phyloP scores from a whole-genome alignment of 768 basidiomycete genomes.

The Termitomyces eurrhizus region DNA sequence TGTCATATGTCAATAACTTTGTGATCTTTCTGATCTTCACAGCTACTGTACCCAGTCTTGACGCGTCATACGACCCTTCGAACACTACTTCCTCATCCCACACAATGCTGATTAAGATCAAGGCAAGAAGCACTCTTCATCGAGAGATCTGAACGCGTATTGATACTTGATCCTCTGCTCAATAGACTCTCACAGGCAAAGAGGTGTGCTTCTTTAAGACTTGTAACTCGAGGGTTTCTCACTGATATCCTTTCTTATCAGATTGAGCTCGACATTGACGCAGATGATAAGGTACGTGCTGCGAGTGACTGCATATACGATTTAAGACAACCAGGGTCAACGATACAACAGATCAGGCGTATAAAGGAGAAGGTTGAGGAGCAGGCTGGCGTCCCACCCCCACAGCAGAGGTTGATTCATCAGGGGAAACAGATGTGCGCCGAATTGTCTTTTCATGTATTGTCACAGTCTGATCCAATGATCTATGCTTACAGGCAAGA shows the following conservation, averaged over 20 bases:
- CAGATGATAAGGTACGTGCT: conserved; percentile 70
- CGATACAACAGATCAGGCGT: conserved; percentile 63
- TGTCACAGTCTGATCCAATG: conserved; percentile 24
- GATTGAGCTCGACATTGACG: conserved; percentile 96
- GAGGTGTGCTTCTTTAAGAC: conserved; percentile 53
- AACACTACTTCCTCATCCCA: neutral
- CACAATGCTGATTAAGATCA: conserved; percentile 86
- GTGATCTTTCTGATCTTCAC: neutral
- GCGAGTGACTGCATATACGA: neutral
- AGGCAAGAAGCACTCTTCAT: conserved; percentile 41
- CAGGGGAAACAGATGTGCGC: conserved; percentile 89
- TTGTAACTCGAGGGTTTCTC: neutral
- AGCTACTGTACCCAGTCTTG: neutral
- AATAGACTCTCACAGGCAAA: conserved; percentile 92
- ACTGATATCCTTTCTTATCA: conserved; percentile 20
- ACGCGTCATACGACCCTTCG: conserved; percentile 6
- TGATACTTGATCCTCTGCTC: conserved; percentile 1
- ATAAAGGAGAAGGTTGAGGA: conserved; percentile 99
- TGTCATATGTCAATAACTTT: neutral
- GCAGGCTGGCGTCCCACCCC: conserved; percentile 96
- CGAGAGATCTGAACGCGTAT: conserved; percentile 4
- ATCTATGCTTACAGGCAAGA: conserved; percentile 40
- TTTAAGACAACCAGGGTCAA: neutral
- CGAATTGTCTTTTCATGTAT: neutral
- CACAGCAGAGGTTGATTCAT: conserved; percentile 92